Evolutionary conservation across 768 basidiomycete species (phyloP), one percentile per base, ranked within the genome.

Genomic region (Leucocoprinus leucothites): DNA sequence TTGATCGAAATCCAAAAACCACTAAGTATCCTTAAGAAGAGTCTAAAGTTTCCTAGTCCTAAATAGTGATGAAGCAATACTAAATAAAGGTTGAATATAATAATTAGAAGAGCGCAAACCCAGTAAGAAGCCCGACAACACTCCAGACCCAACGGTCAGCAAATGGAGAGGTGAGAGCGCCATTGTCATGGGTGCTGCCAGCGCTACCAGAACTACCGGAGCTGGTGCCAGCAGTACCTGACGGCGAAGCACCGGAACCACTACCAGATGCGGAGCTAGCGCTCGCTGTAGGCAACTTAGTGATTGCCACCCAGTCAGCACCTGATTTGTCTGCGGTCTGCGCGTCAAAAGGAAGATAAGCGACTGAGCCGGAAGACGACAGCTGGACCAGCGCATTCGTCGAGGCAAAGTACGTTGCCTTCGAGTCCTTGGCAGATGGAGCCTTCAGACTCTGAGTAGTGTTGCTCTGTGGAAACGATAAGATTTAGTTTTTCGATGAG

Each of bases 301-400:
- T 63, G 9, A 87, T 74, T 9, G 64, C 54, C 25, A 69, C 70
- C 85, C 85, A 88, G 25, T 73, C 60, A 3, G 80, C 77, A 22
- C 63, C 63, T 2, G 75, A 61, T 22, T 74, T 66, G 19, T 64
- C 63, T 7, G 69, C 64, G 55, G 76, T 69, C n/a, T 71, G 74
- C 47, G 77, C 68, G 57, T 67, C 76, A 71, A 80, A 87, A 1
- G 83, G 77, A 34, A 90, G 68, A 73, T 75, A 90, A 11, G 75
- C 80, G 18, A 91, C 74, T 1, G 72, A 69, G 45, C 87, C 87
- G 2, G 72, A 72, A 22, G 79, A 81, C 40, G 84, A 75, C 24
- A 91, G 79, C 66, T 91, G 89, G 14, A 91, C 79, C 43, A 91
- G 76, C 0, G 84, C 74, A 28, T 68, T 71, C 45, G 75, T 77